Evolutionary conservation across 768 basidiomycete species (phyloP).

Genomic region (Lactifluus rugatus): DNA sequence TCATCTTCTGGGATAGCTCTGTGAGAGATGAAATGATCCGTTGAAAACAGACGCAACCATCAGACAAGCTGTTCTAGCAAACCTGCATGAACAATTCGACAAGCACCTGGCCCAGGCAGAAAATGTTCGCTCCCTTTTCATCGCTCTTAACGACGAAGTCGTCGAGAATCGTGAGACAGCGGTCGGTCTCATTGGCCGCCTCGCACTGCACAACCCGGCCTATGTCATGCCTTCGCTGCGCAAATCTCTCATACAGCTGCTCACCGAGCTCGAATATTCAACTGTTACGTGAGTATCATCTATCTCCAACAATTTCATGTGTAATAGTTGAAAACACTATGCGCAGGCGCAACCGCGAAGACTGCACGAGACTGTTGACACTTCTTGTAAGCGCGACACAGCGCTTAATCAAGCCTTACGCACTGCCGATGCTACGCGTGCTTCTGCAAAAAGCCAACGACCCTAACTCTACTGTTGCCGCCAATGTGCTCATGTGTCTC

Average conservation of each 20-base stretch:
- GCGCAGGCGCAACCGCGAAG: conserved; percentile 72
- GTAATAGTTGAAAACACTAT: conserved; percentile 8
- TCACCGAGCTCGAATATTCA: conserved; percentile 95
- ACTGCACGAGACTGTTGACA: conserved; percentile 84
- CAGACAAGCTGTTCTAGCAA: conserved; percentile 74
- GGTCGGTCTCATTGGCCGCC: conserved; percentile 81
- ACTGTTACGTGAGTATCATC: conserved; percentile 59
- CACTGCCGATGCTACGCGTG: conserved; percentile 87
- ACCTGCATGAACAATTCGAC: conserved; percentile 89
- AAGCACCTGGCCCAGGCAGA: conserved; percentile 96
- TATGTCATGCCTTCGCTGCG: conserved; percentile 97
- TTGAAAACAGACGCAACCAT: conserved; percentile 40
- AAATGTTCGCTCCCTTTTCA: conserved; percentile 94
- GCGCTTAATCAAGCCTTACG: conserved; percentile 91
- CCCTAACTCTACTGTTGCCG: conserved; percentile 75
- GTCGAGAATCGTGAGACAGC: conserved; percentile 92
- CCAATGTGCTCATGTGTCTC: conserved; percentile 87
- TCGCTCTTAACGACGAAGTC: conserved; percentile 93
- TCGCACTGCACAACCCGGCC: conserved; percentile 92
- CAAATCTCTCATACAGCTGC: conserved; percentile 88
- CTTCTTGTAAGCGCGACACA: conserved; percentile 86
- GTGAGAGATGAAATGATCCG: background rate
- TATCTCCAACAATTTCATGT: background rate
- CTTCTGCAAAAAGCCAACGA: conserved; percentile 86
- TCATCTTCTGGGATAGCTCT: background rate